phyloP scores from a whole-genome alignment of 2,329 filamentous ascomycete genomes.

The Sporothrix protearum region DNA sequence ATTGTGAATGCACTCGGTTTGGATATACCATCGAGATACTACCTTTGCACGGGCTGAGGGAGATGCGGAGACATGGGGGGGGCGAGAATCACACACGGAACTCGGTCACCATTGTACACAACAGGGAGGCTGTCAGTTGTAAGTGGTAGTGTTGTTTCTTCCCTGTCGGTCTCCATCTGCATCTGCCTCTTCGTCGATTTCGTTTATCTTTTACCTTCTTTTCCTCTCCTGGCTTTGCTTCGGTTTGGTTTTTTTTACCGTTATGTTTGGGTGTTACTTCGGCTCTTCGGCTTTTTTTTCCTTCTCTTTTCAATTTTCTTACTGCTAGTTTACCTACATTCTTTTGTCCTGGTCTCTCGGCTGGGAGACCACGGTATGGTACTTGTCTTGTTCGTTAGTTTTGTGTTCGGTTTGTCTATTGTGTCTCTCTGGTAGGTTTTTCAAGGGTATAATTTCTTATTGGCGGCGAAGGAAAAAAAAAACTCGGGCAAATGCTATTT shows the following conservation, averaged over 20 bases:
- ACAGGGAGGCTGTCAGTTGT: neutral
- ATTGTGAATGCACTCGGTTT: neutral
- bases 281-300: neutral
- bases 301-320: neutral
- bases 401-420: slow-evolving; percentile 10
- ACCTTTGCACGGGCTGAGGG: neutral
- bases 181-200: neutral
- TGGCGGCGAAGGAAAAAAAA: slow-evolving; percentile 27
- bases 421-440: slow-evolving; percentile 23
- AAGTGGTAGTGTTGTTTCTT: neutral
- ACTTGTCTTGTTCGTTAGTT: neutral
- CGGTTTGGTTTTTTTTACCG: slow-evolving; percentile 2
- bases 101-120: neutral
- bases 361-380: slow-evolving; percentile 11
- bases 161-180: neutral
- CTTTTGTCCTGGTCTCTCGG: slow-evolving; percentile 11
- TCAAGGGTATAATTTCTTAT: slow-evolving; percentile 9
- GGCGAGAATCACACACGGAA: neutral
- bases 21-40: neutral
- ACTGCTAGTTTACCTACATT: neutral
- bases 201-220: neutral
- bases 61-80: neutral
- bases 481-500: slow-evolving; percentile 19
- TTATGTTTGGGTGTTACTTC: neutral
- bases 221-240: neutral